These are phyloP conservation scores for Cadophora malorum DNA, from an alignment of 2,329 filamentous ascomycete species.

Conservation along the genomic window DNA sequence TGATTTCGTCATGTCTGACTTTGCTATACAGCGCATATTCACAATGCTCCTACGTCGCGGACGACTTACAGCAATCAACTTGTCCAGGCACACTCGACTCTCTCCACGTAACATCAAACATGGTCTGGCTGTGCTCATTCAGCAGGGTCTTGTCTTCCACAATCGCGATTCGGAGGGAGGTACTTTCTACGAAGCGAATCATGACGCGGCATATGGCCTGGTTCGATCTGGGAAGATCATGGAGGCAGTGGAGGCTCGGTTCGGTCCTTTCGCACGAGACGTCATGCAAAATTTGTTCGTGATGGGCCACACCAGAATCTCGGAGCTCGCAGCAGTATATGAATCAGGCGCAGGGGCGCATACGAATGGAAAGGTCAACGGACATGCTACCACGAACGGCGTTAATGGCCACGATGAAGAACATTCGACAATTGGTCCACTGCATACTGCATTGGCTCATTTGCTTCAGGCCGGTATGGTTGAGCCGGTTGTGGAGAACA, in stretches of 20 bases:
- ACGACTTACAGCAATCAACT: constrained; percentile 72
- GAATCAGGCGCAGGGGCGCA: constrained; percentile 40
- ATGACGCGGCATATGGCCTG: constrained; percentile 80
- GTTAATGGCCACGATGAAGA: constrained; percentile 35
- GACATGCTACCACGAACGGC: constrained; percentile 29
- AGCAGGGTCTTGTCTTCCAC: constrained; percentile 86
- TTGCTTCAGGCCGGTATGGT: constrained; percentile 71
- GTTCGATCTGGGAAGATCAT: constrained; percentile 83
- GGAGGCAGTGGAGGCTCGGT: constrained; percentile 73
- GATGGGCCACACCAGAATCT: constrained; percentile 77
- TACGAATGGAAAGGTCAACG: constrained; percentile 41
- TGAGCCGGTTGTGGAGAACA: constrained; percentile 63
- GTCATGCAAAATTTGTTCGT: constrained; percentile 78
- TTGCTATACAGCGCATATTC: constrained; percentile 75
- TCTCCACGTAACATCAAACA: constrained; percentile 78
- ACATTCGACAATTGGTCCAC: constrained; percentile 47
- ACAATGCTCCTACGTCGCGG: constrained; percentile 79
- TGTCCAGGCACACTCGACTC: constrained; percentile 76
- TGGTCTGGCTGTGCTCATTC: constrained; percentile 82
- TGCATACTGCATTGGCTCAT: constrained; percentile 50
- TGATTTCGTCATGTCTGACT: constrained; percentile 39
- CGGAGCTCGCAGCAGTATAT: constrained; percentile 72
- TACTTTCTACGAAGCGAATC: constrained; percentile 85
- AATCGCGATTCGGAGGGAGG: constrained; percentile 66
- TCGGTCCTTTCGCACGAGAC: constrained; percentile 76